Conservation (phyloP, 1,139 yeast species). For the Geotrichum restrictum region DNA sequence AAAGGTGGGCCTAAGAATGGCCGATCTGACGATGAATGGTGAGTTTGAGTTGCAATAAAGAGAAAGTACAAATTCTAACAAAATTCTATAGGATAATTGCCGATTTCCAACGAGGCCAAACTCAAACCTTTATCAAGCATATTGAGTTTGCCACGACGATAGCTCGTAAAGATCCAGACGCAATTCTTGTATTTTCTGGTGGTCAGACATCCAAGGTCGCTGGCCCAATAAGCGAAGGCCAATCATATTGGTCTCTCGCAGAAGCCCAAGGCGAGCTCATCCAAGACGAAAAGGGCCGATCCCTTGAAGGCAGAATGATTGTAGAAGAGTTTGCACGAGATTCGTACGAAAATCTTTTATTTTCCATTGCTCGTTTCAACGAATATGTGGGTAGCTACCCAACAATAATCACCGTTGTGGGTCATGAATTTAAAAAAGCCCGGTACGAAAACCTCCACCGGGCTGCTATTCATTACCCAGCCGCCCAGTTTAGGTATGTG, state of each 20-base stretch:
- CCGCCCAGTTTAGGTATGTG: conserved; percentile 44
- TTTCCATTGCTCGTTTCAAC: conserved; percentile 55
- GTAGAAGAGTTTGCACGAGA: conserved; percentile 75
- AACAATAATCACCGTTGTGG: conserved; percentile 51
- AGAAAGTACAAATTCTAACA: not conserved
- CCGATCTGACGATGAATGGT: not conserved
- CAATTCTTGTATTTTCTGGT: conserved; percentile 57
- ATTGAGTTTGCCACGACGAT: conserved; percentile 41
- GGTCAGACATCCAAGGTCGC: conserved; percentile 60
- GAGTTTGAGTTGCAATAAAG: not conserved
- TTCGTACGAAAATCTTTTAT: conserved; percentile 73
- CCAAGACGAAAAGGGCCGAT: conserved; percentile 16
- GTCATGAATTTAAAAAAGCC: conserved; percentile 66
- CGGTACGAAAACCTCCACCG: conserved; percentile 61
- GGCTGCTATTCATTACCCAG: conserved; percentile 45
- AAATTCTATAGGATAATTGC: conserved; percentile 52
- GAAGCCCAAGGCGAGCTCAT: conserved; percentile 7
- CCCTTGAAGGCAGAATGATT: conserved; percentile 35
- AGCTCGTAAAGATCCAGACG: conserved; percentile 34
- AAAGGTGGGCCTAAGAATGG: conserved; percentile 27
- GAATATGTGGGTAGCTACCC: conserved; percentile 53
- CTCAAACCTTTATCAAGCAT: conserved; percentile 66
- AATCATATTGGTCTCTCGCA: conserved; percentile 23
- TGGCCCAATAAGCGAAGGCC: conserved; percentile 59
- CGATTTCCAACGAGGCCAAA: conserved; percentile 63